phyloP scores from a whole-genome alignment of 768 basidiomycete genomes.

The Boletus edulis region DNA sequence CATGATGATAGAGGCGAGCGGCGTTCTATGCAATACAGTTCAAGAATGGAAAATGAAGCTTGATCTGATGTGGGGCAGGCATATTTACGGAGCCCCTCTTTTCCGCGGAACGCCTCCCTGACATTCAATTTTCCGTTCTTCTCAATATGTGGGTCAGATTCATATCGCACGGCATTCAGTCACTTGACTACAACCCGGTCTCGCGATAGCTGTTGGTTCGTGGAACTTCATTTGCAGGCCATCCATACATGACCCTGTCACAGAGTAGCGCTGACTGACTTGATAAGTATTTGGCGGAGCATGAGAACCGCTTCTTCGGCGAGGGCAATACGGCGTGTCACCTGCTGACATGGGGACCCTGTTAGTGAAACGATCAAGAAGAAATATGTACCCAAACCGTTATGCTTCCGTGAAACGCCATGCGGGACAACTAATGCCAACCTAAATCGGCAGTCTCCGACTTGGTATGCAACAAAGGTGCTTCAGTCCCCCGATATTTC shows the following conservation, averaged over 20 bases:
- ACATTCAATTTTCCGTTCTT: conserved; percentile 6
- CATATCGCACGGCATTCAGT: not conserved
- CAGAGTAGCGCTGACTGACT: not conserved
- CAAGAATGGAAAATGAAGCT: conserved; percentile 13
- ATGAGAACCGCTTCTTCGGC: not conserved
- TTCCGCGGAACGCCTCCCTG: conserved; percentile 12
- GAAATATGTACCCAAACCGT: not conserved
- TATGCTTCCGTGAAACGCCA: not conserved
- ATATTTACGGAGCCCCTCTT: conserved; percentile 6
- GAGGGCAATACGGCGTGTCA: not conserved
- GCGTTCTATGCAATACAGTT: conserved; percentile 9
- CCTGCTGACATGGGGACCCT: not conserved
- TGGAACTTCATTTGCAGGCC: not conserved
- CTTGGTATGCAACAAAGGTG: not conserved
- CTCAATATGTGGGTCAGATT: conserved; percentile 4
- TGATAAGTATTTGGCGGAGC: not conserved
- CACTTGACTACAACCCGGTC: not conserved
- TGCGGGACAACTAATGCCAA: not conserved
- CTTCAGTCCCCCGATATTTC: not conserved
- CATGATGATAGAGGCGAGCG: conserved; percentile 19
- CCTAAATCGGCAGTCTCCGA: not conserved
- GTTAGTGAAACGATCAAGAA: not conserved
- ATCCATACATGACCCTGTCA: not conserved
- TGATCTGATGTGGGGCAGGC: not conserved
- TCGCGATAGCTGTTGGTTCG: not conserved